Evolutionary conservation across 2,329 filamentous ascomycete species (phyloP).

Genomic region (Nannizzia gypsea): DNA sequence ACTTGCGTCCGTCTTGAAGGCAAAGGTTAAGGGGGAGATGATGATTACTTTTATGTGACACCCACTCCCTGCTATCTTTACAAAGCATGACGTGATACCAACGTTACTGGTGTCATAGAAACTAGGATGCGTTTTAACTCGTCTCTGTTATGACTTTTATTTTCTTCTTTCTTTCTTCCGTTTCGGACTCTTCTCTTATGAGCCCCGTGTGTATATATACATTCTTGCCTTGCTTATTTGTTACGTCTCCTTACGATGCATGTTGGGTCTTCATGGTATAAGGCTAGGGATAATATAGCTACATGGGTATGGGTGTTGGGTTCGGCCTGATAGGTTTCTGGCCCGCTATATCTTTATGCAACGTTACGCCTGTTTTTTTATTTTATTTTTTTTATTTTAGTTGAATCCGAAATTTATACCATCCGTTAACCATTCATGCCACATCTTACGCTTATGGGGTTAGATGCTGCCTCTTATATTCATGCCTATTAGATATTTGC

Average conservation of each 20-base stretch:
- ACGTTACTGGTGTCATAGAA: not conserved
- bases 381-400: too few relatives aligned
- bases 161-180: not conserved
- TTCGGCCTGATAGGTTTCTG: not conserved
- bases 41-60: slow-evolving; percentile 14
- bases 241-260: not conserved
- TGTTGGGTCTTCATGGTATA: not conserved
- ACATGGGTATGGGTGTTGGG: not conserved
- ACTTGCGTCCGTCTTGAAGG: slow-evolving; percentile 8
- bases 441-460: too few relatives aligned
- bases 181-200: not conserved
- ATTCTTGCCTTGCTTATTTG: not conserved
- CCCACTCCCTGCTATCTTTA: not conserved
- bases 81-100: not conserved
- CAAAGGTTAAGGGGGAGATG: slow-evolving; percentile 13
- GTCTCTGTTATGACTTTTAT: not conserved
- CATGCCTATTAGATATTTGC: not conserved
- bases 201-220: not conserved
- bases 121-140: not conserved
- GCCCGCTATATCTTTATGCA: too few relatives aligned
- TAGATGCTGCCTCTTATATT: too few relatives aligned
- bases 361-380: too few relatives aligned
- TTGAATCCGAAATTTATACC: too few relatives aligned
- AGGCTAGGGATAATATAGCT: not conserved
- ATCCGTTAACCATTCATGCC: too few relatives aligned